These are phyloP conservation scores for Fusarium pseudocircinatum DNA, from an alignment of 2,329 filamentous ascomycete species.

Conservation along the genomic window DNA sequence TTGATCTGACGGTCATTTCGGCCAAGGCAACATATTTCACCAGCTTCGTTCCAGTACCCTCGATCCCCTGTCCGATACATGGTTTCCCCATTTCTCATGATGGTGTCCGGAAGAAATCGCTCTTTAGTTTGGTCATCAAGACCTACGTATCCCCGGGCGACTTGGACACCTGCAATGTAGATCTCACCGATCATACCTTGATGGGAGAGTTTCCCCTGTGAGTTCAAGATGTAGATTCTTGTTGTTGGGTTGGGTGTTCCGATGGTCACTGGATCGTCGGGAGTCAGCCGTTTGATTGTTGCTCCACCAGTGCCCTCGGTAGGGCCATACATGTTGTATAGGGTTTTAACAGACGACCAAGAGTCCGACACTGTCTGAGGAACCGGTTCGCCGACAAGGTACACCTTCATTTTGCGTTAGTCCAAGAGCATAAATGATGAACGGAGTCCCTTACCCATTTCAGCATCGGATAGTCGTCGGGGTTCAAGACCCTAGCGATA, in stretches of 20 bases:
- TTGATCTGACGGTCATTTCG: background rate
- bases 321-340: background rate
- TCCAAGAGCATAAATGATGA: fast-evolving
- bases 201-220: background rate
- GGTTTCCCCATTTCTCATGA: background rate
- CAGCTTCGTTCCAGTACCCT: background rate
- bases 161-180: background rate
- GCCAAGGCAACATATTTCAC: background rate
- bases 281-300: background rate
- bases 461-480: background rate
- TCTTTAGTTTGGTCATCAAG: background rate
- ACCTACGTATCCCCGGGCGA: background rate
- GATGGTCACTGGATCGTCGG: background rate
- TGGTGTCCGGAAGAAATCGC: background rate
- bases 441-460: background rate
- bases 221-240: background rate
- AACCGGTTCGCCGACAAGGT: background rate
- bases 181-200: background rate
- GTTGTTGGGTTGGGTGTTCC: background rate
- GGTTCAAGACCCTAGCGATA: background rate
- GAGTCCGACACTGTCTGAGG: background rate
- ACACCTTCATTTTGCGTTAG: background rate
- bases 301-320: background rate
- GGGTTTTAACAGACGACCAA: background rate
- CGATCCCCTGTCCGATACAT: background rate